Percentiles rank a stretch among this genome's conserved stretches.
Conservation (phyloP, 176 grass and related monocot genomes). For the Oryza glumipatula region DNA sequence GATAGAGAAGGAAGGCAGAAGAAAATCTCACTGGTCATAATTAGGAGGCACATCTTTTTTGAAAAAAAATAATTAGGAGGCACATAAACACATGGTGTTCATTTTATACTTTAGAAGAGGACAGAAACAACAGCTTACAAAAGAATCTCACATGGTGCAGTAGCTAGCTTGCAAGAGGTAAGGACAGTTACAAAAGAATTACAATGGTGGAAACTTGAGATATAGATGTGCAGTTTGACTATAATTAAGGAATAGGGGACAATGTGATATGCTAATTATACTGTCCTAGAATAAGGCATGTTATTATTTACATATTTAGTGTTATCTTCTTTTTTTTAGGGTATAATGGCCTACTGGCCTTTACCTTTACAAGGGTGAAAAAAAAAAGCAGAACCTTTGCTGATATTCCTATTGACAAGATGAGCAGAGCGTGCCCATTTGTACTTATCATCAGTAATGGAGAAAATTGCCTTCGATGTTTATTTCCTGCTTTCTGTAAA, state of each 20-base stretch:
- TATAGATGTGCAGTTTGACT: slow-evolving; percentile 43
- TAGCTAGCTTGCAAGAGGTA: neutral
- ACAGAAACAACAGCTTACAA: neutral
- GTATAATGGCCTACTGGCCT: neutral
- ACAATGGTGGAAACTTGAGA: slow-evolving; percentile 4
- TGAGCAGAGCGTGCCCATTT: neutral
- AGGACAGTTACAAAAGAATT: neutral
- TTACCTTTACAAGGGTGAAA: neutral
- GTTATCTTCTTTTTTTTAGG: slow-evolving; percentile 14
- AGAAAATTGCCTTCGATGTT: neutral
- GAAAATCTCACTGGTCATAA: slow-evolving; percentile 23
- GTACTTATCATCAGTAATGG: neutral
- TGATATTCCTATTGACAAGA: slow-evolving; percentile 11
- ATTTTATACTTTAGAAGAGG: slow-evolving; percentile 31
- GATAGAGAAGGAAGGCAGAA: slow-evolving; percentile 6
- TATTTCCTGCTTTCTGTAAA: neutral
- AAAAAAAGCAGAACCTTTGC: neutral
- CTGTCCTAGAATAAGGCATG: slow-evolving; percentile 27
- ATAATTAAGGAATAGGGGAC: slow-evolving; percentile 26
- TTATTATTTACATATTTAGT: slow-evolving; percentile 12
- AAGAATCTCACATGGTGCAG: too few species aligned
- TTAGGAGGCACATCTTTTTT: neutral
- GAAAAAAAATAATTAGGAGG: slow-evolving; percentile 7
- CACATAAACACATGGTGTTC: slow-evolving; percentile 18
- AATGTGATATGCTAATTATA: slow-evolving; percentile 23